phyloP scores from a whole-genome alignment of 164 flowering plant genomes.

The Macadamia tetraphylla region DNA sequence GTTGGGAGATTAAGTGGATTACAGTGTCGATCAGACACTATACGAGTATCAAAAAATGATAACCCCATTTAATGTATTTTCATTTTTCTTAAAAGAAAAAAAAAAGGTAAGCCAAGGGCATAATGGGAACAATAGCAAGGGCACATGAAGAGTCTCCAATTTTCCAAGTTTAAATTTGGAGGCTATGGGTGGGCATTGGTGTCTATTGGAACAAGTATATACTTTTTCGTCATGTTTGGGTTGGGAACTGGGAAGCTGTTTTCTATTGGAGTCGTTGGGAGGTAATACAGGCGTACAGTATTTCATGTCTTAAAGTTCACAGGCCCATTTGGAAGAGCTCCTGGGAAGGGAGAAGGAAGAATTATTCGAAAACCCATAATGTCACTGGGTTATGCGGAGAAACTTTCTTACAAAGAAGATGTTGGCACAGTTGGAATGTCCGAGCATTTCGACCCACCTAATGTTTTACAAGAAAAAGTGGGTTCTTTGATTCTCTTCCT shows the following conservation, averaged over 20 bases:
- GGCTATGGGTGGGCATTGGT: not conserved
- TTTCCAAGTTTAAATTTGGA: not conserved
- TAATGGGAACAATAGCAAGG: no score
- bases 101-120: no score
- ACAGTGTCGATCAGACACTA: no score
- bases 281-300: not conserved
- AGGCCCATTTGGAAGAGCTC: conserved; percentile 3
- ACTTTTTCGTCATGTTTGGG: conserved; percentile 1
- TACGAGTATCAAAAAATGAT: no score
- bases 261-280: conserved; percentile 6
- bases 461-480: conserved; percentile 57
- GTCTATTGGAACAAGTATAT: not conserved
- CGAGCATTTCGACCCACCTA: conserved; percentile 65
- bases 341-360: not conserved
- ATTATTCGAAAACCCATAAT: conserved; percentile 17
- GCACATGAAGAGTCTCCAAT: no score
- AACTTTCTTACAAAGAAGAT: conserved; percentile 82
- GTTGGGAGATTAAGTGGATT: no score
- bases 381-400: conserved; percentile 93
- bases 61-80: no score
- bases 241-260: no score
- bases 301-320: no score
- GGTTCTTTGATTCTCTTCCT: not conserved
- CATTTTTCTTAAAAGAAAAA: no score
- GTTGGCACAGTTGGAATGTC: conserved; percentile 85